Evolutionary conservation across 2,329 filamentous ascomycete species (phyloP).

Genomic region (Penicillium glabrum): DNA sequence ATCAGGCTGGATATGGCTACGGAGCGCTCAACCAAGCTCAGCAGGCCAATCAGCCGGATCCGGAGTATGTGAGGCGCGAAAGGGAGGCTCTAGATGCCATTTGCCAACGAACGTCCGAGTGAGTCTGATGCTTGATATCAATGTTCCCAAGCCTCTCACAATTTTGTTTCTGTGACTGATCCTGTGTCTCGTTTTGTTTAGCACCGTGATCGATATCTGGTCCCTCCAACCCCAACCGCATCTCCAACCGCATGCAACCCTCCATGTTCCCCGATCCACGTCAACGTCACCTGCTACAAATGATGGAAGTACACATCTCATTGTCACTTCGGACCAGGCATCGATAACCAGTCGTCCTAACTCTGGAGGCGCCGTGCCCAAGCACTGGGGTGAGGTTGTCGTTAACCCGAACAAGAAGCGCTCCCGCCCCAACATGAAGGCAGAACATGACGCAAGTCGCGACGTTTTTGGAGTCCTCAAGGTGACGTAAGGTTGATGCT

Average conservation of each 20-base stretch:
- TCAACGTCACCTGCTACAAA: slow-evolving; percentile 19
- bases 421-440: slow-evolving; percentile 25
- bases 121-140: slow-evolving; percentile 12
- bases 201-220: slow-evolving; percentile 48
- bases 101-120: slow-evolving; percentile 50
- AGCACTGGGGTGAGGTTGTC: slow-evolving; percentile 47
- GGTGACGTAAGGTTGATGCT: slow-evolving; percentile 24
- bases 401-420: slow-evolving; percentile 40
- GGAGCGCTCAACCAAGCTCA: slow-evolving; percentile 39
- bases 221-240: slow-evolving; percentile 44
- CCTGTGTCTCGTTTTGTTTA: slow-evolving; percentile 12
- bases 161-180: neutral
- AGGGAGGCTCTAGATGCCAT: slow-evolving; percentile 48
- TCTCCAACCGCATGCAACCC: slow-evolving; percentile 38
- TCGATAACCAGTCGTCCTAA: slow-evolving; percentile 13
- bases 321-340: slow-evolving; percentile 12
- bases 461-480: slow-evolving; percentile 45
- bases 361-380: slow-evolving; percentile 31
- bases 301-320: slow-evolving; percentile 15
- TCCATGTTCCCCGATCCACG: slow-evolving; percentile 31
- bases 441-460: slow-evolving; percentile 21
- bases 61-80: slow-evolving; percentile 44
- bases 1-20: slow-evolving; percentile 46
- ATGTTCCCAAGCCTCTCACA: neutral
- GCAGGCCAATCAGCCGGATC: slow-evolving; percentile 40